These are phyloP conservation scores for Tulasnella sp. DNA, from an alignment of 768 basidiomycete species.

Conservation along the genomic window DNA sequence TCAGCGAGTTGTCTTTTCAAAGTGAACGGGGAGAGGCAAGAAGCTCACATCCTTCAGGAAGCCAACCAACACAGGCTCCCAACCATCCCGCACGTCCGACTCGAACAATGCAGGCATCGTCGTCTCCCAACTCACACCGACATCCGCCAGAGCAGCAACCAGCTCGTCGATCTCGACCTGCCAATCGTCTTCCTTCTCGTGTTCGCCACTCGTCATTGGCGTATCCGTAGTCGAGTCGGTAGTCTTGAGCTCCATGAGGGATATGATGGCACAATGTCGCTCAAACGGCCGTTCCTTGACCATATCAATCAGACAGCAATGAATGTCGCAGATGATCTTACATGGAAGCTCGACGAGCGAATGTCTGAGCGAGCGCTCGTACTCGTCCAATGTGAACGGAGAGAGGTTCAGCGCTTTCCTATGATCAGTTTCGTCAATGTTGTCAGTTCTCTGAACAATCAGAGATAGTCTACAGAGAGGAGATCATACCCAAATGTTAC, in stretches of 20 bases:
- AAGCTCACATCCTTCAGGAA: constrained; percentile 74
- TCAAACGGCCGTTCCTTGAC: constrained; percentile 70
- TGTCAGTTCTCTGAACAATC: not conserved
- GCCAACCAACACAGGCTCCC: constrained; percentile 86
- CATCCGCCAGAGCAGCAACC: constrained; percentile 57
- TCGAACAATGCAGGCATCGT: constrained; percentile 47
- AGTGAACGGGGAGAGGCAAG: constrained; percentile 4
- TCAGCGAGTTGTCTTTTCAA: no score
- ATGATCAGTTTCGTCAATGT: not conserved
- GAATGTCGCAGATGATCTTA: constrained; percentile 72
- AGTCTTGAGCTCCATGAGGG: constrained; percentile 34
- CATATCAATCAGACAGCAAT: constrained; percentile 80
- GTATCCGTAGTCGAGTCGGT: constrained; percentile 18
- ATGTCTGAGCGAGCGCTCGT: constrained; percentile 78
- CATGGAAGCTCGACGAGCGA: constrained; percentile 56
- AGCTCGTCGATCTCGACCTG: constrained; percentile 40
- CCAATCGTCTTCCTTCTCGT: constrained; percentile 31
- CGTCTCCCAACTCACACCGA: constrained; percentile 81
- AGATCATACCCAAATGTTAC: constrained; percentile 77
- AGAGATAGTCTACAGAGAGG: not conserved
- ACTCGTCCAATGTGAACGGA: constrained; percentile 84
- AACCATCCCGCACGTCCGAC: constrained; percentile 66
- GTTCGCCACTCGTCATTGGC: constrained; percentile 29
- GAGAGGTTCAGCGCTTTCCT: constrained; percentile 85
- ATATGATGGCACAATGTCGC: constrained; percentile 63